Conservation (phyloP, 75 land plant species). For the Picea sitchensis region DNA sequence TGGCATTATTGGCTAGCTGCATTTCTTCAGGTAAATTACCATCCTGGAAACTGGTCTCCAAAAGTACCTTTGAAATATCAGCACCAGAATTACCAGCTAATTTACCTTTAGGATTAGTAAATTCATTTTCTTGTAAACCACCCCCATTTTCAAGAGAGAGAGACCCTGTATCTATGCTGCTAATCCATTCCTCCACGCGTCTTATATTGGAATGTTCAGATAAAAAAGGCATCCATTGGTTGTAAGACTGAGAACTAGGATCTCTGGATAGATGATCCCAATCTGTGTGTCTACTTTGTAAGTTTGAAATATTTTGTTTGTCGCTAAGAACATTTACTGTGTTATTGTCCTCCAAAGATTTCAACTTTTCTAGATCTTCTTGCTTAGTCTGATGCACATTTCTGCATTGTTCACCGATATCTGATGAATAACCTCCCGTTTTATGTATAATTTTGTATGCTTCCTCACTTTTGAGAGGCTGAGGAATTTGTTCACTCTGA, state of each 20-base stretch:
- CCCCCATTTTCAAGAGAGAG: conserved; percentile 18
- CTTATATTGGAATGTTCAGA: conserved; percentile 33
- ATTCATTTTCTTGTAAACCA: conserved; percentile 25
- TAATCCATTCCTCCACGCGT: conserved; percentile 64
- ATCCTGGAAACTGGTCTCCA: conserved; percentile 17
- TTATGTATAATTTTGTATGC: conserved; percentile 9
- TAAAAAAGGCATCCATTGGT: conserved; percentile 65
- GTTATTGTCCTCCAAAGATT: neutral
- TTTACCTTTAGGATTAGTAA: conserved; percentile 6
- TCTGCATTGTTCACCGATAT: conserved; percentile 35
- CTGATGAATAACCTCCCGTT: conserved; percentile 60
- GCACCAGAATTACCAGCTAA: neutral
- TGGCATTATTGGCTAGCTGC: conserved; percentile 33
- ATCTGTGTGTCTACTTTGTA: neutral
- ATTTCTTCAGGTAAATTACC: conserved; percentile 32
- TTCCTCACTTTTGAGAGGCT: neutral
- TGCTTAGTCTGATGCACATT: conserved; percentile 3
- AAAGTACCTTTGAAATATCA: conserved; percentile 9
- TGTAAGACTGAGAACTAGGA: conserved; percentile 34
- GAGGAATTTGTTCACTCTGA: neutral
- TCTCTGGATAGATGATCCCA: conserved; percentile 10
- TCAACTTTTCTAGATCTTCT: conserved; percentile 3
- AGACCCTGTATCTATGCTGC: conserved; percentile 21
- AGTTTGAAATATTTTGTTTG: neutral
- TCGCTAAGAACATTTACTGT: neutral